These are phyloP conservation scores for Amylocystis lapponica DNA, from an alignment of 768 basidiomycete genomes.

Conservation along the genomic window DNA sequence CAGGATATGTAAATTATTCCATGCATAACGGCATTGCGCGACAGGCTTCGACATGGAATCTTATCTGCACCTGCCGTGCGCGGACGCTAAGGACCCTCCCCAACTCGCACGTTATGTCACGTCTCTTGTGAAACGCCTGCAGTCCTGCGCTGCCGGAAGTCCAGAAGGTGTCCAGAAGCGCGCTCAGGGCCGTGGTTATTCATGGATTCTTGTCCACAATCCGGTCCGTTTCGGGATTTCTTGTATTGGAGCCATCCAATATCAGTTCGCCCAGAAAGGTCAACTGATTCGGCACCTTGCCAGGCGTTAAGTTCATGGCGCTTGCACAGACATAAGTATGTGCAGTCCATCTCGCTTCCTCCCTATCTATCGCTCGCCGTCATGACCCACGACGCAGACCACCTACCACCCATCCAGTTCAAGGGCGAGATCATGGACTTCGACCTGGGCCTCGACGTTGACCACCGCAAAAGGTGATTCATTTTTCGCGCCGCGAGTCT, in stretches of 20 bases:
- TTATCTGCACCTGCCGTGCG: slow-evolving; percentile 16
- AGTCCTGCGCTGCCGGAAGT: slow-evolving; percentile 9
- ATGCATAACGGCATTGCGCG: slow-evolving; percentile 19
- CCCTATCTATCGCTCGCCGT: slow-evolving; percentile 13
- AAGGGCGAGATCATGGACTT: slow-evolving; percentile 78
- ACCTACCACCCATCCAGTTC: slow-evolving; percentile 42
- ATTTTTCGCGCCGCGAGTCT: slow-evolving; percentile 26
- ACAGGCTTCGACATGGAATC: slow-evolving; percentile 16
- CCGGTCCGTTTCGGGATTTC: slow-evolving; percentile 14
- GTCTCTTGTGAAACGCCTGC: slow-evolving; percentile 10
- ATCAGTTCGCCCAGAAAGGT: slow-evolving; percentile 10
- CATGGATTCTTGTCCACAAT: slow-evolving; percentile 3
- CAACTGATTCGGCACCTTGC: slow-evolving; percentile 9
- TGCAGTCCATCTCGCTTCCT: slow-evolving; percentile 12
- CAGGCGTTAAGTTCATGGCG: slow-evolving; percentile 12
- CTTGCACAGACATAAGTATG: slow-evolving; percentile 14
- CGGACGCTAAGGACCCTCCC: slow-evolving; percentile 9
- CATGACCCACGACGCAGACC: slow-evolving; percentile 14
- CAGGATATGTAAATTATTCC: slow-evolving; percentile 7
- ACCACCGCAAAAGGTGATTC: slow-evolving; percentile 26
- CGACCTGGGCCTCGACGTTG: slow-evolving; percentile 35
- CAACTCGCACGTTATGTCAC: slow-evolving; percentile 17
- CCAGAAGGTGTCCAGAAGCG: slow-evolving; percentile 13
- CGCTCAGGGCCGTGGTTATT: slow-evolving; percentile 17
- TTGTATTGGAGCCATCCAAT: slow-evolving; percentile 9